These are phyloP conservation scores for Populus alba DNA, from an alignment of 345 rosid genomes.

Conservation along the genomic window DNA sequence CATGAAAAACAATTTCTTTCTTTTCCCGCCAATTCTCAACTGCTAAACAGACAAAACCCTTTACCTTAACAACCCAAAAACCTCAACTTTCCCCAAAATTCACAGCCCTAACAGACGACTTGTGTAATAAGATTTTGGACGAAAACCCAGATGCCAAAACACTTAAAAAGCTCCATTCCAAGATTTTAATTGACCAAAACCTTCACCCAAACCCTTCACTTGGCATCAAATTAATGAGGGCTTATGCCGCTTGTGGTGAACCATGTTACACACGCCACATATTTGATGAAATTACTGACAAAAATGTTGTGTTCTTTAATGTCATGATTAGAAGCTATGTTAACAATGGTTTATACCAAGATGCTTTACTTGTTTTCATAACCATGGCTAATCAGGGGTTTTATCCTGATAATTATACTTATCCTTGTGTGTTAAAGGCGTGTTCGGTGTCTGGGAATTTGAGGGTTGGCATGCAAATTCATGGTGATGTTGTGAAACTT, in stretches of 20 bases:
- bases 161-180: conserved; percentile 44
- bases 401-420: conserved; percentile 62
- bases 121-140: conserved; percentile 47
- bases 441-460: conserved; percentile 54
- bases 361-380: conserved; percentile 45
- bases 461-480: conserved; percentile 55
- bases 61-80: conserved; percentile 15
- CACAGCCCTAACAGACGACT: conserved; percentile 26
- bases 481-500: conserved; percentile 45
- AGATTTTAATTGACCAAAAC: conserved; percentile 27
- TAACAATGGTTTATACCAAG: conserved; percentile 41
- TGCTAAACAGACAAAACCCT: conserved; percentile 13
- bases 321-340: conserved; percentile 77
- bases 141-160: conserved; percentile 47
- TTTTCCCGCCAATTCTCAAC: conserved; percentile 32
- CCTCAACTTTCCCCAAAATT: conserved; percentile 3
- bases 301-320: conserved; percentile 62
- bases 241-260: conserved; percentile 48
- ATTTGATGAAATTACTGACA: conserved; percentile 64
- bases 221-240: conserved; percentile 58
- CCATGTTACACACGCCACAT: conserved; percentile 48
- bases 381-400: conserved; percentile 39
- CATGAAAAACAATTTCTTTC: conserved; percentile 41
- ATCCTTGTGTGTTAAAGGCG: conserved; percentile 71
- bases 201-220: conserved; percentile 42